A percentile compares a stretch with the other conserved stretches of the same genome.
phyloP scores from a whole-genome alignment of 169 alveolate species.

The Cryptosporidium sp. region DNA sequence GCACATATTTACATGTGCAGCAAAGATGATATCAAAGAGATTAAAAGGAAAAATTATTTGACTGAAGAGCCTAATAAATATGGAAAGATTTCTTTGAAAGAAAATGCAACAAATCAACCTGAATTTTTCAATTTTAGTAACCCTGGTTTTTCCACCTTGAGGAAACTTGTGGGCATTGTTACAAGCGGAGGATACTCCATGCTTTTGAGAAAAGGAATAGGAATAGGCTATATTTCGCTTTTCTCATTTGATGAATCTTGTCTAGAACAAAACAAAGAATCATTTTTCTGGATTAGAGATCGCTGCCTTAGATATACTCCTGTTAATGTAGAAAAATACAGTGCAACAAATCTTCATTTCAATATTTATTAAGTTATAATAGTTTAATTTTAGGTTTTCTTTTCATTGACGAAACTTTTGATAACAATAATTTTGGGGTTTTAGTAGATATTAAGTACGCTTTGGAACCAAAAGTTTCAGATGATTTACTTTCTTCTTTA shows the following conservation, averaged over 20 bases:
- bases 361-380: constrained; percentile 23
- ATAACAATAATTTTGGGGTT: constrained; percentile 46
- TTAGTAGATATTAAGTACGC: constrained; percentile 55
- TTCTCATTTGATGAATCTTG: constrained; percentile 18
- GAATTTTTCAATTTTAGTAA: background rate
- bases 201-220: constrained; percentile 39
- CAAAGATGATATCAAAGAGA: background rate
- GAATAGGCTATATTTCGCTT: constrained; percentile 62
- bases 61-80: constrained; percentile 28
- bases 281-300: constrained; percentile 53
- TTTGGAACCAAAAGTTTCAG: background rate
- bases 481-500: background rate
- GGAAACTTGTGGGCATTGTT: constrained; percentile 67
- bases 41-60: constrained; percentile 4
- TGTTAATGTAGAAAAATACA: constrained; percentile 34
- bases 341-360: background rate
- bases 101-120: background rate
- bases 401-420: constrained; percentile 48
- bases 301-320: constrained; percentile 33
- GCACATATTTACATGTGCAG: constrained; percentile 49
- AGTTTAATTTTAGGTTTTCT: constrained; percentile 8
- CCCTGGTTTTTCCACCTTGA: background rate
- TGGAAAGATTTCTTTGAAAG: background rate
- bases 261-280: background rate
- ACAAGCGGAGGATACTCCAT: constrained; percentile 65